phyloP scores from a whole-genome alignment of 169 alveolate species.

The Haemoproteus tartakovskyi region DNA sequence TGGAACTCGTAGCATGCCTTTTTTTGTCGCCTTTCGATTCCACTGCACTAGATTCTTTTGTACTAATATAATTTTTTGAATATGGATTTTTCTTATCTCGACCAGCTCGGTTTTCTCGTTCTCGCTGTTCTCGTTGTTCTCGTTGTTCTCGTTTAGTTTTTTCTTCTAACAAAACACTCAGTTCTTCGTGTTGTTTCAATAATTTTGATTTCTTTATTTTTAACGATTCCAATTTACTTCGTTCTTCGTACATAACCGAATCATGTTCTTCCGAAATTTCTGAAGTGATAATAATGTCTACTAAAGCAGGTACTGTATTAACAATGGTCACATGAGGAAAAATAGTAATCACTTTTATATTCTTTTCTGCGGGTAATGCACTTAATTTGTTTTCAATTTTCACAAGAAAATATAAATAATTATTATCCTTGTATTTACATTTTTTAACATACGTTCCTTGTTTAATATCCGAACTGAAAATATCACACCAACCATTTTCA shows the following conservation, averaged over 20 bases:
- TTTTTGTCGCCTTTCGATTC: too few species aligned
- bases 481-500: slow-evolving; percentile 65
- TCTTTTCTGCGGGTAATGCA: slow-evolving; percentile 82
- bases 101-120: too few species aligned
- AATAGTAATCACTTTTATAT: slow-evolving; percentile 73
- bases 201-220: slow-evolving; percentile 25
- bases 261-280: slow-evolving; percentile 46
- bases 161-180: slow-evolving; percentile 19
- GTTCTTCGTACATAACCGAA: slow-evolving; percentile 34
- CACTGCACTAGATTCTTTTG: not conserved
- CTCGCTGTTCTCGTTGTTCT: too few species aligned
- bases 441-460: slow-evolving; percentile 65
- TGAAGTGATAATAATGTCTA: slow-evolving; percentile 65
- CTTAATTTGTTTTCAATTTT: slow-evolving; percentile 72
- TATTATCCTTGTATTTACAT: slow-evolving; percentile 48
- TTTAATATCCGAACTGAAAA: slow-evolving; percentile 40
- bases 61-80: not conserved
- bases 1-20: too few species aligned
- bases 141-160: not conserved
- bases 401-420: slow-evolving; percentile 78
- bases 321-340: slow-evolving; percentile 82
- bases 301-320: slow-evolving; percentile 79
- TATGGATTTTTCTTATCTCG: too few species aligned
- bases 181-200: slow-evolving; percentile 34
- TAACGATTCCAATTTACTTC: slow-evolving; percentile 19